phyloP scores from a whole-genome alignment of 2,329 filamentous ascomycete species.

The Verticillium isaacii region DNA sequence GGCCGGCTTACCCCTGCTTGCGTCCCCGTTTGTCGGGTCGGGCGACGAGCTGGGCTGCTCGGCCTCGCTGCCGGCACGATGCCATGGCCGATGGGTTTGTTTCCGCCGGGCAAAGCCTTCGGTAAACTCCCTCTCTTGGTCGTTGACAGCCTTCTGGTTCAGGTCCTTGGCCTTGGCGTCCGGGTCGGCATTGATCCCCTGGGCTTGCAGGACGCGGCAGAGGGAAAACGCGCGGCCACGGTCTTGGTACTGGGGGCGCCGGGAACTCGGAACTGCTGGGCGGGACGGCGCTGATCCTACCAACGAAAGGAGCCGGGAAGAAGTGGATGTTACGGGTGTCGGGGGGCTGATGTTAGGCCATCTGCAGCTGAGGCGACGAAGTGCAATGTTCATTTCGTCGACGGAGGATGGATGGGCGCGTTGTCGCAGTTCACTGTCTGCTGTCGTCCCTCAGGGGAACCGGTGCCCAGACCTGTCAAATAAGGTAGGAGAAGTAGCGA shows the following conservation, averaged over 20 bases:
- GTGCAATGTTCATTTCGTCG: not conserved
- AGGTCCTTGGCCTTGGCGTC: slow-evolving; percentile 22
- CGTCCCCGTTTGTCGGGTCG: slow-evolving; percentile 17
- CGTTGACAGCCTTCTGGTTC: slow-evolving; percentile 26
- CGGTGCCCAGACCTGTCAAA: not conserved
- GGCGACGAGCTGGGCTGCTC: slow-evolving; percentile 25
- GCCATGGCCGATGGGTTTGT: slow-evolving; percentile 62
- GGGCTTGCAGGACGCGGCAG: not conserved
- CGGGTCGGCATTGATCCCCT: not conserved
- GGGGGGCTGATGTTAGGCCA: not conserved
- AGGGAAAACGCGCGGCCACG: slow-evolving; percentile 1
- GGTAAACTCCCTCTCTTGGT: slow-evolving; percentile 30
- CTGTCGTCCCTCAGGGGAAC: not conserved
- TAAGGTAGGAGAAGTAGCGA: not conserved
- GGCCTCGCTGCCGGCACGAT: slow-evolving; percentile 53
- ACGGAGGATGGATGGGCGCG: not conserved
- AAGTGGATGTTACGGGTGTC: not conserved
- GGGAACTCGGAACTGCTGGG: slow-evolving; percentile 5
- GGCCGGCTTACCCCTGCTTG: slow-evolving; percentile 23
- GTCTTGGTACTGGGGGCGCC: not conserved
- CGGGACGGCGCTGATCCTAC: not conserved
- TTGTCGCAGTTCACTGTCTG: not conserved
- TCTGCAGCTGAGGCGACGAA: not conserved
- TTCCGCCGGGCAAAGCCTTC: slow-evolving; percentile 39
- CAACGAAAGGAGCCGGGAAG: not conserved